Evolutionary conservation across 306 rosid genomes (phyloP), one percentile per base, ranked within the genome.

Genomic region (Oxytropis ochrocephala): DNA sequence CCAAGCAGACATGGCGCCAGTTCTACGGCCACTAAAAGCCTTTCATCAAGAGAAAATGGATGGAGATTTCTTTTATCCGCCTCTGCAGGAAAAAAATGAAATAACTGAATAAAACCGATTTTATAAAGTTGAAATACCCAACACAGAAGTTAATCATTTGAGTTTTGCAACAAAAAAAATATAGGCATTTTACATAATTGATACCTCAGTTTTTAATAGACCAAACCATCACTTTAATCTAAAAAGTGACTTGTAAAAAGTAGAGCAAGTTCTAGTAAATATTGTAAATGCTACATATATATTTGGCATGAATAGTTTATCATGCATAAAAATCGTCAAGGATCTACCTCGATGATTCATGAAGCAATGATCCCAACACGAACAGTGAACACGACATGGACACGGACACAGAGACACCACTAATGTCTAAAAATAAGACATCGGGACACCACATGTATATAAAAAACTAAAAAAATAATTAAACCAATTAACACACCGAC

Each of bases 1-100:
- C 97, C 97, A 58, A 83, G 64, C 65, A 84, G 79, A 78, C 97
- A 86, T 18, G 61, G 77, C 2, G 86, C 90, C 13, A 86, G 80
- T 14, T 86, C 87, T 54, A 80, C 49, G 3, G 90, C 91, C 67
- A 86, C 85, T 69, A 72, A 75, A 2, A 81, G 77, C 75, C 95
- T 74, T 55, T 83, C 86, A 21, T 67, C 79, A 35, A 86, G 80
- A 44, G 87, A 79, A 76, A 90, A 66, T 6, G 87, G 85, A 21
- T 72, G 75, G 14, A 86, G 67, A 61, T 75, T 83, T 76, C 83
- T 76, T 44, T 64, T 65, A 76, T 84, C 92, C 12, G 75, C 75
- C 60, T 84, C 97, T 84, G 87, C 33, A 78, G 51, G 27, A 69
- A 44, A 36, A 41, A 27, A 60, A 11, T 8, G 33, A 46, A 67